Conservation (phyloP, 2,329 filamentous ascomycete genomes). For the Didymella sp. region DNA sequence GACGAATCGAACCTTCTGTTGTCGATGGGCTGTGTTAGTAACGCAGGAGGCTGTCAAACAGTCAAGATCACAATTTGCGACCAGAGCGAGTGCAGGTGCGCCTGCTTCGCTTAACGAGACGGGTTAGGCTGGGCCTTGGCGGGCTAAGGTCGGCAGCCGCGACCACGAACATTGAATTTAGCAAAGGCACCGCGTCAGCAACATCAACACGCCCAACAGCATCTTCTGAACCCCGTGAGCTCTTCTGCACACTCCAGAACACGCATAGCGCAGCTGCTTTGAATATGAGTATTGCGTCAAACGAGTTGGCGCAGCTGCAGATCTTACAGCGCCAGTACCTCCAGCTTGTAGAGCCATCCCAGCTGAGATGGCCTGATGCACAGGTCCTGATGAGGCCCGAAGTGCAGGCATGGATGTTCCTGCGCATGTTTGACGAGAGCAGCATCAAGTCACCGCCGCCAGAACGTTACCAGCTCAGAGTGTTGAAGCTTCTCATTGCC, state of each 20-base stretch:
- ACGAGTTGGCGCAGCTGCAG: slow-evolving; percentile 24
- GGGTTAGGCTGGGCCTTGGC: slow-evolving; percentile 14
- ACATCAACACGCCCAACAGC: slow-evolving; percentile 5
- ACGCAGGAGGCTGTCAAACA: slow-evolving; percentile 22
- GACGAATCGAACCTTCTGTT: slow-evolving; percentile 46
- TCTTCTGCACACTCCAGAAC: neutral
- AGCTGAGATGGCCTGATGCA: slow-evolving; percentile 69
- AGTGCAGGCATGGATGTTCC: slow-evolving; percentile 72
- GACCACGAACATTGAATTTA: slow-evolving; percentile 5
- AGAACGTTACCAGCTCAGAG: slow-evolving; percentile 70
- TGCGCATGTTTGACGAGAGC: slow-evolving; percentile 69
- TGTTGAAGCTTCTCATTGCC: slow-evolving; percentile 75
- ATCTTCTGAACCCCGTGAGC: neutral
- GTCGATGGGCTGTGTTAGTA: slow-evolving; percentile 36
- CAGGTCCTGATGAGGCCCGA: slow-evolving; percentile 64
- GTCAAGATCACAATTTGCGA: slow-evolving; percentile 6
- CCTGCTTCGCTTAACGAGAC: slow-evolving; percentile 22
- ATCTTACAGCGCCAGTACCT: slow-evolving; percentile 77
- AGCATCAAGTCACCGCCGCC: slow-evolving; percentile 67
- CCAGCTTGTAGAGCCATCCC: slow-evolving; percentile 70
- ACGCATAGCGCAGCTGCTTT: neutral
- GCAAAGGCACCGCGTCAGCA: neutral
- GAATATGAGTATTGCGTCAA: slow-evolving; percentile 28
- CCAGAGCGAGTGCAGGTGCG: slow-evolving; percentile 15
- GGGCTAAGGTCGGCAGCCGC: slow-evolving; percentile 9